A percentile compares a stretch with the other conserved stretches of the same genome.
These are phyloP conservation scores for Oryza glumipatula DNA, from an alignment of 176 grass and related monocot species.

Conservation along the genomic window DNA sequence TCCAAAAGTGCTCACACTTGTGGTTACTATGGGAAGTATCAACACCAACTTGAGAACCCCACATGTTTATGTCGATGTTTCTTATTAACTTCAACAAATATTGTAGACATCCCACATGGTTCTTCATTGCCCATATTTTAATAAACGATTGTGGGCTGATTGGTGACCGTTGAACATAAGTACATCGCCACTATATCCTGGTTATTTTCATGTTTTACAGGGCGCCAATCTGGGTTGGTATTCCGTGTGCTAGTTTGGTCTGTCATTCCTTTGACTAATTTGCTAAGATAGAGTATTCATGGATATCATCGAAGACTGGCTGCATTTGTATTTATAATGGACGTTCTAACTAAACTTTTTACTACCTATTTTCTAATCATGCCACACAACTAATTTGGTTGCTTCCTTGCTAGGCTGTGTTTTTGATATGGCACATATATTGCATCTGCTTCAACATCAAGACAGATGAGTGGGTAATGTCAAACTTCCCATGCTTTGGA, in stretches of 20 bases:
- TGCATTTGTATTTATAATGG: constrained; percentile 35
- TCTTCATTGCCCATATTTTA: background rate
- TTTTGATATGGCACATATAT: constrained; percentile 90
- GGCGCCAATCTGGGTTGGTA: background rate
- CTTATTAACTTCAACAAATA: background rate
- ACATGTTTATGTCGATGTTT: background rate
- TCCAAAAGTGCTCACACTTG: background rate
- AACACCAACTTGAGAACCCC: background rate
- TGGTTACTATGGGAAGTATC: background rate
- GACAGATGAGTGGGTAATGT: constrained; percentile 96
- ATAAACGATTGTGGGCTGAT: background rate
- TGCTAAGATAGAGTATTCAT: background rate
- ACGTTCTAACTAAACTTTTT: constrained; percentile 1
- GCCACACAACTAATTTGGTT: constrained; percentile 7
- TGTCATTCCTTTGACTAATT: background rate
- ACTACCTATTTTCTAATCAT: constrained; percentile 5
- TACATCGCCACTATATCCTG: background rate
- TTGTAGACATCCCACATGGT: too few species aligned
- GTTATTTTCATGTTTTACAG: constrained; percentile 1
- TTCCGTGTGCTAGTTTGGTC: background rate
- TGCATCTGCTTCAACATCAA: constrained; percentile 97
- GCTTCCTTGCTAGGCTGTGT: constrained; percentile 56
- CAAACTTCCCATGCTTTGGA: constrained; percentile 71
- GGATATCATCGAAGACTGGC: background rate
- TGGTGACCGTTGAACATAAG: background rate